These are phyloP conservation scores for Insectozyma bohioensis DNA, from an alignment of 1,139 yeast genomes.

Conservation along the genomic window DNA sequence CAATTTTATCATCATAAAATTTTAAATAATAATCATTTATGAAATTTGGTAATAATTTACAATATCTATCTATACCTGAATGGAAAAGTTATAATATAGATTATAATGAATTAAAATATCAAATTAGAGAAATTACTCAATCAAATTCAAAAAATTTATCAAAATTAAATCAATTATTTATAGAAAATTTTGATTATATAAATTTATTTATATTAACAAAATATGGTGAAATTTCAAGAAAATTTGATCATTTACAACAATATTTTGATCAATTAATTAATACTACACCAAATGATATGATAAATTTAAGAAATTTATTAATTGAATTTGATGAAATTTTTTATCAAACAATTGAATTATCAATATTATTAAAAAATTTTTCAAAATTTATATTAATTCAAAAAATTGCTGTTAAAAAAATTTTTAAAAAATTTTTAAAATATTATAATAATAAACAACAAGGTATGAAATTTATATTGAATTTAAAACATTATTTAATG, in stretches of 20 bases:
- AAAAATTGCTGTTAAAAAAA: conserved; percentile 76
- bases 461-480: conserved; percentile 40
- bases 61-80: conserved; percentile 77
- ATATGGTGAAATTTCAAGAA: conserved; percentile 55
- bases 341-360: conserved; percentile 46
- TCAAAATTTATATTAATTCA: conserved; percentile 78
- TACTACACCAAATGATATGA: not conserved
- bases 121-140: conserved; percentile 43
- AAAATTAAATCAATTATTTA: conserved; percentile 31
- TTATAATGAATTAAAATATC: conserved; percentile 70
- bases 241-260: conserved; percentile 23
- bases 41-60: conserved; percentile 84
- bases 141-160: conserved; percentile 14
- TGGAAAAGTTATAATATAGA: conserved; percentile 85
- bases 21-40: too few relatives aligned
- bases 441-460: conserved; percentile 44
- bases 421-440: conserved; percentile 75
- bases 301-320: conserved; percentile 8
- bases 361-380: conserved; percentile 64
- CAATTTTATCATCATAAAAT: too few relatives aligned
- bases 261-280: conserved; percentile 15
- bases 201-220: conserved; percentile 66
- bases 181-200: conserved; percentile 52
- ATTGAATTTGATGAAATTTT: conserved; percentile 28
- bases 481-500: conserved; percentile 35